Evolutionary conservation across 305 asterid species (phyloP).

Genomic region (Fraxinus velutina): DNA sequence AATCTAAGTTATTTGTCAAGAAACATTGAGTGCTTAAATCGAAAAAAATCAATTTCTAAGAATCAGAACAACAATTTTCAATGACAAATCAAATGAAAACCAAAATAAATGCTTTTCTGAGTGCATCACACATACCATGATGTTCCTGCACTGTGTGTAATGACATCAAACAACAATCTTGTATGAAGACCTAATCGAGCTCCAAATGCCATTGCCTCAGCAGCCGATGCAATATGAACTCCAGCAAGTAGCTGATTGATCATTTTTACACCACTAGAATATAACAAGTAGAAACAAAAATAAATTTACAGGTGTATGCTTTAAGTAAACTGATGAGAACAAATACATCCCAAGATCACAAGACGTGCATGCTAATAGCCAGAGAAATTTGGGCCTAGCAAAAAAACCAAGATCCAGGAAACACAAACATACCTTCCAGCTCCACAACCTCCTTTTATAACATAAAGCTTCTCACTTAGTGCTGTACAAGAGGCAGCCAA

Average conservation of each 20-base stretch:
- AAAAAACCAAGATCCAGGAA: background rate
- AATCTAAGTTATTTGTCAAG: background rate
- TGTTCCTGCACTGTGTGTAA: constrained; percentile 67
- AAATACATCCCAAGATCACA: background rate
- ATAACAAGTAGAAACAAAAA: constrained; percentile 14
- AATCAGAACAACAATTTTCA: constrained; percentile 10
- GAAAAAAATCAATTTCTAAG: background rate
- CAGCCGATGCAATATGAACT: constrained; percentile 95
- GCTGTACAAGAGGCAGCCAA: constrained; percentile 53
- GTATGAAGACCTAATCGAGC: constrained; percentile 88
- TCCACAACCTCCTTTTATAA: constrained; percentile 91
- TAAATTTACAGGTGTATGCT: background rate
- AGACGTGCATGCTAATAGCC: constrained; percentile 14
- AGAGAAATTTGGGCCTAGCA: background rate
- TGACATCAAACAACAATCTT: constrained; percentile 70
- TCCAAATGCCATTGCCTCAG: constrained; percentile 92
- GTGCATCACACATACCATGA: constrained; percentile 61
- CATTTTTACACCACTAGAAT: constrained; percentile 83
- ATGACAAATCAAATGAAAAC: constrained; percentile 16
- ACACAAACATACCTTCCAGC: constrained; percentile 73
- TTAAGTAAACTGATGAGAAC: background rate
- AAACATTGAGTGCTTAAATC: background rate
- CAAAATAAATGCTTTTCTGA: constrained; percentile 7
- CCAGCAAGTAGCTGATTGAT: constrained; percentile 98
- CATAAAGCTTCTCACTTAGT: constrained; percentile 86